Percentiles rank a stretch among this genome's conserved stretches.
Evolutionary conservation across 768 basidiomycete species (phyloP).

Genomic region (Auricularia cornea): DNA sequence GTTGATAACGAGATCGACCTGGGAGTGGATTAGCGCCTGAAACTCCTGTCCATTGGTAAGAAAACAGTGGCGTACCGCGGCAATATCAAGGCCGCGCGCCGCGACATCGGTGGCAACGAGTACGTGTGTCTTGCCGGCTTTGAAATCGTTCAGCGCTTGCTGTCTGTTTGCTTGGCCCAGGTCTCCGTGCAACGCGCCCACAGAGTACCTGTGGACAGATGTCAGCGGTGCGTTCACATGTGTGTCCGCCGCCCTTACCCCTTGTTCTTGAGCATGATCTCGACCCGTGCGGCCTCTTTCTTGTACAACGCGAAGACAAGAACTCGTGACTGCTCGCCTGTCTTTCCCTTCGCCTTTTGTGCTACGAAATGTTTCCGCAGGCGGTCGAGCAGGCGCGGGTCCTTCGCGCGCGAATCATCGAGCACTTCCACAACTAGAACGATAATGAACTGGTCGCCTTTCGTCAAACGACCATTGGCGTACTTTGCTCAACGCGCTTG

Average conservation of each 20-base stretch:
- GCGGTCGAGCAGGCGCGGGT: slow-evolving; percentile 52
- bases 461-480: background rate
- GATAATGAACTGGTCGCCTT: background rate
- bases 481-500: slow-evolving; percentile 77
- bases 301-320: slow-evolving; percentile 97
- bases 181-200: slow-evolving; percentile 84
- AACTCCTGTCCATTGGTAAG: background rate
- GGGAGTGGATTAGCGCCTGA: slow-evolving; percentile 13
- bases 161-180: slow-evolving; percentile 78
- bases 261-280: slow-evolving; percentile 61
- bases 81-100: slow-evolving; percentile 94
- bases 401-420: slow-evolving; percentile 75
- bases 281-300: slow-evolving; percentile 90
- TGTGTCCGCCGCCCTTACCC: no score
- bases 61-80: slow-evolving; percentile 19
- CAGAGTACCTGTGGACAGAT: slow-evolving; percentile 38
- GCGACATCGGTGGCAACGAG: slow-evolving; percentile 98
- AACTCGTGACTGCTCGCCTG: slow-evolving; percentile 53
- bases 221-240: no score
- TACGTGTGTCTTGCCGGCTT: slow-evolving; percentile 67
- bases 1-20: slow-evolving; percentile 90
- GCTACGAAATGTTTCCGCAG: slow-evolving; percentile 51
- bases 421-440: slow-evolving; percentile 70
- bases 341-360: slow-evolving; percentile 42
- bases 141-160: slow-evolving; percentile 80